phyloP scores from a whole-genome alignment of 805 yeast genomes.

The Tanozyma kutaoensis region DNA sequence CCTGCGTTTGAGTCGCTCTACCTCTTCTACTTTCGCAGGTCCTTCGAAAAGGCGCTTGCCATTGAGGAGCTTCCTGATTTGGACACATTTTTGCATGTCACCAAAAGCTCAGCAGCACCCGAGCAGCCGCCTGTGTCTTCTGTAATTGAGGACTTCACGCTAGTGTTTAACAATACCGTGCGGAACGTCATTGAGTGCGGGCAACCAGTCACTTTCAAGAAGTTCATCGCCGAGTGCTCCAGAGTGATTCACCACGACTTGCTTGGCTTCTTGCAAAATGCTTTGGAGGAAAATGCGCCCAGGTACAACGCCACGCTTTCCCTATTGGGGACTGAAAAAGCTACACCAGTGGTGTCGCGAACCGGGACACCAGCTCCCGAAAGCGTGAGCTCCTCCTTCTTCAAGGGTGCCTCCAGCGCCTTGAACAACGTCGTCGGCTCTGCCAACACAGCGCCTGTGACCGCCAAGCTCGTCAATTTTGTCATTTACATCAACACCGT shows the following conservation, averaged over 20 bases:
- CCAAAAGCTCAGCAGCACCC: slow-evolving; percentile 16
- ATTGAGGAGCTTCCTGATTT: slow-evolving; percentile 61
- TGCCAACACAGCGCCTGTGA: slow-evolving; percentile 8
- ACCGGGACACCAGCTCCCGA: no score
- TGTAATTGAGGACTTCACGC: slow-evolving; percentile 71
- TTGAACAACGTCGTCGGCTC: slow-evolving; percentile 28
- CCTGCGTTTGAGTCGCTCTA: slow-evolving; percentile 55
- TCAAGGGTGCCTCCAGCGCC: slow-evolving; percentile 31
- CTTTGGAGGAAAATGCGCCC: slow-evolving; percentile 25
- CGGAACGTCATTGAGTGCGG: slow-evolving; percentile 63
- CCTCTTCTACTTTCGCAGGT: slow-evolving; percentile 56
- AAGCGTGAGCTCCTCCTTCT: slow-evolving; percentile 21
- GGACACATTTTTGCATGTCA: slow-evolving; percentile 18
- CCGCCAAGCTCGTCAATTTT: slow-evolving; percentile 37
- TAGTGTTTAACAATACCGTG: slow-evolving; percentile 57
- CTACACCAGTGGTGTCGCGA: no score
- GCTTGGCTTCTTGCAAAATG: slow-evolving; percentile 29
- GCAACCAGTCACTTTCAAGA: slow-evolving; percentile 39
- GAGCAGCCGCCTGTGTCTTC: slow-evolving; percentile 66
- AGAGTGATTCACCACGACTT: slow-evolving; percentile 54
- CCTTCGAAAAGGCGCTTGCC: slow-evolving; percentile 69
- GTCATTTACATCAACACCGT: slow-evolving; percentile 63
- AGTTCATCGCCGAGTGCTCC: slow-evolving; percentile 40
- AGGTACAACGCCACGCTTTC: slow-evolving; percentile 21
- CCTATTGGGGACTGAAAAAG: no score